Evolutionary conservation across 2,329 filamentous ascomycete species (phyloP), one percentile per base, ranked within the genome.

Genomic region (Ophiosphaerella korrae): DNA sequence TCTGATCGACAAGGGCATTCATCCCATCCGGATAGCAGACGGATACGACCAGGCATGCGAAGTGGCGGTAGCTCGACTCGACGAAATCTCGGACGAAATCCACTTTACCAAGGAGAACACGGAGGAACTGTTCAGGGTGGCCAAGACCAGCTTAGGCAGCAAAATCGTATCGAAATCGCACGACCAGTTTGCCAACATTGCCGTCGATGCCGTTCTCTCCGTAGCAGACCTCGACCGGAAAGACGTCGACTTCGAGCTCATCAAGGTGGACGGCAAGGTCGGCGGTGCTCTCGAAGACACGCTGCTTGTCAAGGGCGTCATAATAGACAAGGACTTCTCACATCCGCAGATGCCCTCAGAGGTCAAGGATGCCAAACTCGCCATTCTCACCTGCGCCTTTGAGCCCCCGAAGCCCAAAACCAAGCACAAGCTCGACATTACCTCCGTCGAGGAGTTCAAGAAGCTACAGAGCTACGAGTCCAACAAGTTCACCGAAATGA

Each of bases 371-470:
- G 95, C 94, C 71, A 97, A 97, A 82, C 87, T 99, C 70, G 94
- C 94, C 64, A 99, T 99, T 68, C 80, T 99, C 53, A 99, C 94
- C 44, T 99, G 94, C 75, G 92, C 94, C 3, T 99, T 99, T 73
- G 94, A 99, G 80, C 94, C 94, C 29, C 94, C 94, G 43, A 99
- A 99, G 84, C 94, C 94, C 63, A 99, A 99, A 85, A 99, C 94
- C 41, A 99, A 99, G 85, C 94, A 99, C 79, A 96, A 97, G 82
- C 85, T 99, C 55, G 94, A 99, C 71, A 99, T 99, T 72, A 94
- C 92, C 49, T 90, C 87, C 36, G 93, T 99, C 7, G 93, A 97
- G 64, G 94, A 99, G 79, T 99, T 96, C 83, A 97, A 96, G 82
- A 94, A 95, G 78, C 80, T 99, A 60, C 94, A 99, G 73, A 90